These are phyloP conservation scores for Lyophyllum shimeji DNA, from an alignment of 768 basidiomycete species.

Conservation along the genomic window DNA sequence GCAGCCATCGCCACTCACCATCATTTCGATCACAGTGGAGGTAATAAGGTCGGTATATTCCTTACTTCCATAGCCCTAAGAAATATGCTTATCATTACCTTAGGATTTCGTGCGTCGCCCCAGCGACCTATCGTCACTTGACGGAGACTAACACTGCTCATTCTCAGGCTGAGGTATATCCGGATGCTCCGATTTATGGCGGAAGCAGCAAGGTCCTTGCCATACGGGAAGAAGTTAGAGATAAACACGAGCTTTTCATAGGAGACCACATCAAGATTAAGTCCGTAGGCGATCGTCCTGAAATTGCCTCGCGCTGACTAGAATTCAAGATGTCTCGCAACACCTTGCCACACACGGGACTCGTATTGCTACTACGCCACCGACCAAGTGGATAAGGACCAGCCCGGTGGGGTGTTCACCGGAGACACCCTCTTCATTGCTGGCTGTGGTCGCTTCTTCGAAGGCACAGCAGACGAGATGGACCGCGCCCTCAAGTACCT, in stretches of 20 bases:
- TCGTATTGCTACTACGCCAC: conserved; percentile 91
- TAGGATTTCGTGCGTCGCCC: conserved; percentile 51
- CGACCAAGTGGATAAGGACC: conserved; percentile 40
- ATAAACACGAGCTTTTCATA: conserved; percentile 79
- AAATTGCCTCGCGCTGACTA: conserved; percentile 5
- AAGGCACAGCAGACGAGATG: conserved; percentile 83
- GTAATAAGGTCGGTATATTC: conserved; percentile 62
- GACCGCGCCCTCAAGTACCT: conserved; percentile 69
- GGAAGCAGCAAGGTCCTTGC: conserved; percentile 73
- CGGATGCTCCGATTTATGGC: conserved; percentile 67
- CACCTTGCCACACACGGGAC: conserved; percentile 95
- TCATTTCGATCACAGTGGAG: conserved; percentile 87
- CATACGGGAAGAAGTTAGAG: conserved; percentile 72
- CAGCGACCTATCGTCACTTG: background rate
- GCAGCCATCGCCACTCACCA: conserved; percentile 90
- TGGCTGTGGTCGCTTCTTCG: conserved; percentile 95
- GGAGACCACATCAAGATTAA: conserved; percentile 61
- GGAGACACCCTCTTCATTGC: conserved; percentile 91
- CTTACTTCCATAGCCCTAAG: conserved; percentile 1
- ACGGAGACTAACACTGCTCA: conserved; percentile 1
- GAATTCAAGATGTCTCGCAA: conserved; percentile 67
- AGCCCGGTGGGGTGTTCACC: conserved; percentile 84
- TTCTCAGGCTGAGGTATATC: conserved; percentile 40
- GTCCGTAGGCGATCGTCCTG: conserved; percentile 28
- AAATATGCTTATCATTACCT: conserved; percentile 2